These are phyloP conservation scores for Paramecium caudatum DNA, from an alignment of 73 alveolate species.

Conservation along the genomic window DNA sequence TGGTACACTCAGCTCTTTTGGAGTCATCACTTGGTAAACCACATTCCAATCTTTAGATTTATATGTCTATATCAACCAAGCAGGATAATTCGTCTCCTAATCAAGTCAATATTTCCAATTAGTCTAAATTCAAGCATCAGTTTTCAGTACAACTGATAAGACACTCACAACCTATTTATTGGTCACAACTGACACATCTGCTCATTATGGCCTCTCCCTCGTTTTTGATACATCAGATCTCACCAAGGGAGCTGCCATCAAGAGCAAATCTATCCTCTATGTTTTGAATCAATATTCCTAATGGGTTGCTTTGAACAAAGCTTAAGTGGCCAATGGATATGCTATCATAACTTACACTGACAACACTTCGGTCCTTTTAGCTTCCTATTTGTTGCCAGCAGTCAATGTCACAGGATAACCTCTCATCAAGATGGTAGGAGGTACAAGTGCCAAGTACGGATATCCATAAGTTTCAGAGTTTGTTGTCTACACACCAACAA, in stretches of 20 bases:
- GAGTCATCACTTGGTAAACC: neutral
- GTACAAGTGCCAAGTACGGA: neutral
- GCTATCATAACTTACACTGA: constrained; percentile 53
- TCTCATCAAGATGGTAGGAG: constrained; percentile 2
- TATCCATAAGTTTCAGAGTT: constrained; percentile 48
- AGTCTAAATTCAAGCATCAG: neutral
- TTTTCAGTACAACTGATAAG: neutral
- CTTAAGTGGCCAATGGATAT: neutral
- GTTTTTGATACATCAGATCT: neutral
- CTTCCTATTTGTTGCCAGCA: neutral
- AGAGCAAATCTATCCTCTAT: neutral
- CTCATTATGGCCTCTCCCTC: constrained; percentile 1
- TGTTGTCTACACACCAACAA: neutral
- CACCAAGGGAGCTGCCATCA: neutral
- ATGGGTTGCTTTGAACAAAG: constrained; percentile 39
- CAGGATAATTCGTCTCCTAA: constrained; percentile 16
- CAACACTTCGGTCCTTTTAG: neutral
- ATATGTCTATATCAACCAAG: neutral
- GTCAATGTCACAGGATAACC: neutral
- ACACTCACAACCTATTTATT: neutral
- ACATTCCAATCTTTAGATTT: neutral
- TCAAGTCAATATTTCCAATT: neutral
- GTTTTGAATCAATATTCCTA: constrained; percentile 23
- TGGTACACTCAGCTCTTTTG: neutral
- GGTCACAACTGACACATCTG: constrained; percentile 13